Evolutionary conservation across 257 asterid genomes (phyloP), one percentile per base, ranked within the genome.

Genomic region (Nicotiana tomentosiformis): DNA sequence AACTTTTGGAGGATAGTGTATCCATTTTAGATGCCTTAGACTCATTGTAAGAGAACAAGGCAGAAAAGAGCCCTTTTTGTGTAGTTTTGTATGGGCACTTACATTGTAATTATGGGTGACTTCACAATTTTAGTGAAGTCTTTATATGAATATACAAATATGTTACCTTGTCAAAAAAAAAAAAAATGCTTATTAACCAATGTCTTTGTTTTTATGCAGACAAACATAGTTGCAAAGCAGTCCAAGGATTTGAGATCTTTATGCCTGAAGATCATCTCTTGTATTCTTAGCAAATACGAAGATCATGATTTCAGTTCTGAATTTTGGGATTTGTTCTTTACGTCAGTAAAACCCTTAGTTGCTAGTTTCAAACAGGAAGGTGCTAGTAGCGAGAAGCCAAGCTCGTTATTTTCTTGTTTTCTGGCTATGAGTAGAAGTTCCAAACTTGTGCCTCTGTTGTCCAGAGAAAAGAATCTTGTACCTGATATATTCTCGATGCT

Each of bases 391-490:
- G 90, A 91, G 89, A 91, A 90, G 88, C 98, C 98, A 62, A 96
- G 98, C 86, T 90, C 98, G 26, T 89, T 96, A 81, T 94, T 96
- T 78, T 84, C 90, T 82, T 96, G 98, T 91, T 96, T 96, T 89
- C 94, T 96, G 83, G 95, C 94, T 56, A 94, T 96, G 96, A 96
- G 99, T 88, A 90, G 93, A 90, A 94, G 92, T 88, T 83, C 87
- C 88, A 89, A 90, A 83, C 90, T 96, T 77, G 91, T 90, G 84
- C 87, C 93, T 7, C 87, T 96, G 62, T 88, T 96, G 88, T 65
- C 67, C 61, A 87, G 88, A 84, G 96, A 93, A 86, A 84, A 86
- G 85, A 88, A 88, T 90, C 97, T 96, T 74, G 93, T 96, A 76
- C 93, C 97, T 66, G 97, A 92, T 89, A 93, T 94, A 49, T 90